Percentiles rank a stretch among this genome's conserved stretches.
phyloP scores from a whole-genome alignment of 495 filamentous ascomycete genomes.

The Annulohypoxylon moriforme region DNA sequence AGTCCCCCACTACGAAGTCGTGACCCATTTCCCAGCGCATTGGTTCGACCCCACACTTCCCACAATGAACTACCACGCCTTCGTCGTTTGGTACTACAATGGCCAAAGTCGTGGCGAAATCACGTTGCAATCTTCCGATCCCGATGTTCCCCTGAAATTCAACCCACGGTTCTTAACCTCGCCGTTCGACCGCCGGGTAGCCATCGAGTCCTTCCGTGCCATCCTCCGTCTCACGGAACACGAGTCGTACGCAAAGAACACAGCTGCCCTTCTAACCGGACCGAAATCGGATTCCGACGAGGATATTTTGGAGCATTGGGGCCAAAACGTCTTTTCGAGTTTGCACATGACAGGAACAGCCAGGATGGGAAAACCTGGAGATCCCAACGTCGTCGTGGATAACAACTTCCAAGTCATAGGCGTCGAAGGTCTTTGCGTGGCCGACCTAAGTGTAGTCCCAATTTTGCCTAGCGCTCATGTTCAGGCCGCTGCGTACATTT shows the following conservation, averaged over 20 bases:
- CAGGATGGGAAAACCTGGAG: conserved; percentile 67
- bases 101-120: conserved; percentile 59
- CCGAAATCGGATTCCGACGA: conserved; percentile 65
- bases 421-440: conserved; percentile 67
- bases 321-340: conserved; percentile 46
- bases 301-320: conserved; percentile 63
- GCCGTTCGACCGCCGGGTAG: conserved; percentile 66
- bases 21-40: conserved; percentile 56
- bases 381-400: conserved; percentile 65
- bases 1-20: conserved; percentile 54
- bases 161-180: conserved; percentile 67
- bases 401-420: conserved; percentile 64
- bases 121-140: conserved; percentile 64
- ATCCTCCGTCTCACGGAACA: conserved; percentile 56
- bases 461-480: conserved; percentile 54
- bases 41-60: conserved; percentile 55
- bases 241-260: conserved; percentile 60
- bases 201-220: conserved; percentile 64
- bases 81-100: conserved; percentile 50
- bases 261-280: conserved; percentile 50
- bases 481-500: conserved; percentile 48
- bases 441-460: conserved; percentile 72
- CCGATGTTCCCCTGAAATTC: conserved; percentile 63
- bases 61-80: conserved; percentile 43
- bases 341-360: conserved; percentile 70